Percentiles rank a stretch among this genome's conserved stretches.
Conservation (phyloP, 83 land plant genomes). For the Diphasiastrum complanatum region DNA sequence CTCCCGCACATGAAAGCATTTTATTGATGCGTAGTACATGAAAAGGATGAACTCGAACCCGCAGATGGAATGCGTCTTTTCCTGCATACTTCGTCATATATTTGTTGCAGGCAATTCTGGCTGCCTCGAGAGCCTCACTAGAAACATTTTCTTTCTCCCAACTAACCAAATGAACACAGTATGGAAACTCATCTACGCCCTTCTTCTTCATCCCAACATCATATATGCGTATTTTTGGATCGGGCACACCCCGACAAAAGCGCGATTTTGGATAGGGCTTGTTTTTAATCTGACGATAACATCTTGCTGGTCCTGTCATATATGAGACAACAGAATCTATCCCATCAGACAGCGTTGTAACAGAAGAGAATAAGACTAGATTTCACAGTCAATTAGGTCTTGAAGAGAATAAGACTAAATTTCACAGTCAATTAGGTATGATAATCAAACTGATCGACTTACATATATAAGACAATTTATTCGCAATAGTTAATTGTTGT, state of each 20-base stretch:
- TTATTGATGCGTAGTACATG: slow-evolving; percentile 88
- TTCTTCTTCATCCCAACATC: slow-evolving; percentile 84
- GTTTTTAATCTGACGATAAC: slow-evolving; percentile 76
- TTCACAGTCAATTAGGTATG: too few species aligned
- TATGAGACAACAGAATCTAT: too few species aligned
- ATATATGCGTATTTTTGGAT: slow-evolving; percentile 78
- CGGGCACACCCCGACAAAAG: slow-evolving; percentile 89
- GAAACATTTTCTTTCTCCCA: slow-evolving; percentile 92
- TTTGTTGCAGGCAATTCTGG: slow-evolving; percentile 84
- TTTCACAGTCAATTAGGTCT: too few species aligned
- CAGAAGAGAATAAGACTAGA: too few species aligned
- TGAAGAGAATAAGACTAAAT: too few species aligned
- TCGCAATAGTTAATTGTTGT: too few species aligned
- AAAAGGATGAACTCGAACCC: slow-evolving; percentile 81
- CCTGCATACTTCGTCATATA: slow-evolving; percentile 81
- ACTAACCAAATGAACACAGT: slow-evolving; percentile 77
- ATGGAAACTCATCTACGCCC: slow-evolving; percentile 80
- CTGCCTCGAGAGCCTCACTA: slow-evolving; percentile 76
- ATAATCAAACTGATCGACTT: too few species aligned
- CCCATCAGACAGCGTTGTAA: too few species aligned
- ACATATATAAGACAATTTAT: too few species aligned
- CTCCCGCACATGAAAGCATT: slow-evolving; percentile 93
- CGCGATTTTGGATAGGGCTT: slow-evolving; percentile 84
- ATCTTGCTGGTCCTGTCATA: slow-evolving; percentile 83
- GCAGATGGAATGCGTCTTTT: slow-evolving; percentile 78